phyloP scores from a whole-genome alignment of 768 basidiomycete species.

The Trametes sanguinea region DNA sequence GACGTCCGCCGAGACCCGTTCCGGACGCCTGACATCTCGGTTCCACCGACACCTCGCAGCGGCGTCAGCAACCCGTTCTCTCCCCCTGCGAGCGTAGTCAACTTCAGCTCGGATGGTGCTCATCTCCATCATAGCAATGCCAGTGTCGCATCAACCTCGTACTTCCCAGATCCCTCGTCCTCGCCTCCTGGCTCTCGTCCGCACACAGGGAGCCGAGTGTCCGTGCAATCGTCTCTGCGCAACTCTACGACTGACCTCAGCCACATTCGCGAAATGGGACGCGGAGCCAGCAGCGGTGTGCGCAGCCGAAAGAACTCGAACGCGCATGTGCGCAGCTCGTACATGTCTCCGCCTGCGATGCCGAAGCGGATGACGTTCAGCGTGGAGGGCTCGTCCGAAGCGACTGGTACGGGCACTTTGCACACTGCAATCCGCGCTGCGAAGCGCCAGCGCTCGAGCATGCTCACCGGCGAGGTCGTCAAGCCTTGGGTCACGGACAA shows the following conservation, averaged over 20 bases:
- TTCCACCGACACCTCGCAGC: constrained; percentile 23
- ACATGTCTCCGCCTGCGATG: constrained; percentile 33
- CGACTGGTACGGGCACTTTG: background rate
- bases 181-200: constrained; percentile 18
- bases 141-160: constrained; percentile 8
- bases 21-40: constrained; percentile 28
- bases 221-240: constrained; percentile 27
- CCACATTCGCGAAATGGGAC: constrained; percentile 10
- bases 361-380: constrained; percentile 25
- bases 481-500: constrained; percentile 66
- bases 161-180: constrained; percentile 10
- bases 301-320: constrained; percentile 26
- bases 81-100: constrained; percentile 49
- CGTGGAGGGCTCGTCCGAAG: background rate
- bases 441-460: constrained; percentile 35
- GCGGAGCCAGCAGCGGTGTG: constrained; percentile 2
- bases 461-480: constrained; percentile 33
- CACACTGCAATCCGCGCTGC: constrained; percentile 3
- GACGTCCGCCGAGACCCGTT: constrained; percentile 27
- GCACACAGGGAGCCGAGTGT: constrained; percentile 28
- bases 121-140: constrained; percentile 9
- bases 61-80: constrained; percentile 51
- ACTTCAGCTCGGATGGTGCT: constrained; percentile 37
- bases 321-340: constrained; percentile 29
- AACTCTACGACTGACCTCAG: constrained; percentile 22